These are phyloP conservation scores for Haplosporangium sp. DNA, from an alignment of 371 early-diverging fungal genomes.

Conservation along the genomic window DNA sequence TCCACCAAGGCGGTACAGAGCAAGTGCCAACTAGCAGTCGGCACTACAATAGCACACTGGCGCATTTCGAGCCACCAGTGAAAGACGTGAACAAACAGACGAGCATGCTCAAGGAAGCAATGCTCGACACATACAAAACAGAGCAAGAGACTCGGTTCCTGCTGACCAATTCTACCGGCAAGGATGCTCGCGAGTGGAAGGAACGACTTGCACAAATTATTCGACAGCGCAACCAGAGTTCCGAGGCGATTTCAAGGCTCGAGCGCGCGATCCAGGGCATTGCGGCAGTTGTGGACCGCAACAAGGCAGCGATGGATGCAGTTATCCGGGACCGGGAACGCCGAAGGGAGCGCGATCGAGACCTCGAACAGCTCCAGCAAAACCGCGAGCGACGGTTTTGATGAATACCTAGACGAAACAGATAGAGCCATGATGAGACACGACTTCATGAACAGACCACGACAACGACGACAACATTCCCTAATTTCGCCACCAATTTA, in stretches of 20 bases:
- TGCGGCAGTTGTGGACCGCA: slow-evolving; percentile 34
- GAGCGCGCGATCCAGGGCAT: slow-evolving; percentile 38
- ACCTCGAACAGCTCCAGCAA: slow-evolving; percentile 23
- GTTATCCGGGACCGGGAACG: slow-evolving; percentile 49
- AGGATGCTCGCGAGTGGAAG: slow-evolving; percentile 50
- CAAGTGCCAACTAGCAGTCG: slow-evolving; percentile 50
- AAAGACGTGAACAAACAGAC: slow-evolving; percentile 30
- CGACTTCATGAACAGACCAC: too few species aligned
- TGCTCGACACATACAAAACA: slow-evolving; percentile 50
- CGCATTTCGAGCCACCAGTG: slow-evolving; percentile 35
- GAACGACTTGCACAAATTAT: slow-evolving; percentile 44
- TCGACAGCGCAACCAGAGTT: slow-evolving; percentile 34
- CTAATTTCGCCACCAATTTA: too few species aligned
- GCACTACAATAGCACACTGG: slow-evolving; percentile 40
- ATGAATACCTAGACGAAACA: too few species aligned
- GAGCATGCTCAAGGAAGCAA: slow-evolving; percentile 24
- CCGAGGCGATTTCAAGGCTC: slow-evolving; percentile 29
- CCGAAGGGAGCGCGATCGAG: slow-evolving; percentile 39
- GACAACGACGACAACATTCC: too few species aligned
- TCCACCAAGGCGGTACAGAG: slow-evolving; percentile 54
- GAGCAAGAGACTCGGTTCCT: slow-evolving; percentile 49
- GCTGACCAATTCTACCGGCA: slow-evolving; percentile 36
- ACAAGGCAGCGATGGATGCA: slow-evolving; percentile 52
- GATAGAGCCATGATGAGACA: too few species aligned
- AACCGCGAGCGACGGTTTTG: slow-evolving; percentile 19